These are phyloP conservation scores for Golubevia pallescens DNA, from an alignment of 1,284 basidiomycete genomes.

Conservation along the genomic window DNA sequence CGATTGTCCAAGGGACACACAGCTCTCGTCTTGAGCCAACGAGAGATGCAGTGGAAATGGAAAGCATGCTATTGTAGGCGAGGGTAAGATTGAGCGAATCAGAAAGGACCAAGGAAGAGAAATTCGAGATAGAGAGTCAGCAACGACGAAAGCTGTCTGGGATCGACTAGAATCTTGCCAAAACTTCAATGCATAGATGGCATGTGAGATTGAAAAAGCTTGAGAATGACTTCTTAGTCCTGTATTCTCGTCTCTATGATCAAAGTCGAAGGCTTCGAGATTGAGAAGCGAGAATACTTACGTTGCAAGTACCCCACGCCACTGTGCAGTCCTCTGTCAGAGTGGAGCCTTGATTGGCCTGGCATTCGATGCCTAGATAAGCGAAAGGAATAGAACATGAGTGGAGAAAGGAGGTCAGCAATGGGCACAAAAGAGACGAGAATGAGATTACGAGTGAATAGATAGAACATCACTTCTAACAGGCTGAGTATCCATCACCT, in stretches of 20 bases:
- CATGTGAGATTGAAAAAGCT: too few species aligned
- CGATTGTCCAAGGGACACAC: conserved; percentile 98
- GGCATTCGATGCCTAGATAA: conserved; percentile 91
- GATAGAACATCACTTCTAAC: conserved; percentile 10
- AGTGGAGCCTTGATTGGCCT: conserved; percentile 96
- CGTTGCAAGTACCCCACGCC: conserved; percentile 99
- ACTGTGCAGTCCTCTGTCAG: conserved; percentile 97
- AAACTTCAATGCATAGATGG: too few species aligned
- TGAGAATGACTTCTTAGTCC: too few species aligned
- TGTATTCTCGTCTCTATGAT: too few species aligned
- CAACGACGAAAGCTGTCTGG: background rate
- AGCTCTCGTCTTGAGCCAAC: conserved; percentile 98
- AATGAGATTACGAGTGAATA: conserved; percentile 8
- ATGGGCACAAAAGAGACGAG: background rate
- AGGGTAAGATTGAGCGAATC: background rate
- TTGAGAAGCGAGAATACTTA: conserved; percentile 66
- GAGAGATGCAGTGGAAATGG: conserved; percentile 99
- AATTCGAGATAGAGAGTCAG: background rate
- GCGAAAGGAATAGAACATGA: conserved; percentile 10
- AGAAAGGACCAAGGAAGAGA: background rate
- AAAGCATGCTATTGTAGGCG: conserved; percentile 81
- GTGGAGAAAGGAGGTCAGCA: conserved; percentile 13
- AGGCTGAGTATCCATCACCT: background rate
- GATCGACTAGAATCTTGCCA: too few species aligned
- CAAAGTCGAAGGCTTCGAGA: background rate